Conservation (phyloP, 2,329 filamentous ascomycete species). For the Albophoma yamanashiensis region DNA sequence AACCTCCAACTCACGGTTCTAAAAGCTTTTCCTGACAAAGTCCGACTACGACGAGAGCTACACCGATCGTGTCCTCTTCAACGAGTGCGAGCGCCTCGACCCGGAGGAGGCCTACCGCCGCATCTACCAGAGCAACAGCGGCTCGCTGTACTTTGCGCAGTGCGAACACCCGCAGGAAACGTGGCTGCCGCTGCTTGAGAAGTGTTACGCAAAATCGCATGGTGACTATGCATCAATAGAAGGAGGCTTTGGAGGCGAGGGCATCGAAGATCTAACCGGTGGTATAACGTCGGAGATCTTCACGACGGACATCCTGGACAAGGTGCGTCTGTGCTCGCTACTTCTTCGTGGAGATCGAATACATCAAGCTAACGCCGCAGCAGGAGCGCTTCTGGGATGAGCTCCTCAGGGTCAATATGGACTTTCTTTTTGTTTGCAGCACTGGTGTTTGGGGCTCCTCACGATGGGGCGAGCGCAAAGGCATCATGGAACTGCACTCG, state of each 20-base stretch:
- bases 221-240: slow-evolving; percentile 68
- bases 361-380: not conserved
- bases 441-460: slow-evolving; percentile 28
- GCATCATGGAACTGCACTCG: slow-evolving; percentile 47
- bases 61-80: slow-evolving; percentile 32
- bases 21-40: slow-evolving; percentile 40
- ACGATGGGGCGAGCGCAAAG: slow-evolving; percentile 33
- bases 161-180: slow-evolving; percentile 67
- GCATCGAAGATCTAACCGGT: slow-evolving; percentile 49
- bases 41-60: slow-evolving; percentile 51
- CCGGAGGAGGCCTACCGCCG: slow-evolving; percentile 52
- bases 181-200: slow-evolving; percentile 70
- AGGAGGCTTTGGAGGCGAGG: slow-evolving; percentile 56
- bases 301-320: slow-evolving; percentile 60
- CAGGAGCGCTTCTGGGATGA: slow-evolving; percentile 60
- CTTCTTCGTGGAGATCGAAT: too few relatives aligned
- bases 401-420: slow-evolving; percentile 65
- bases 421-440: slow-evolving; percentile 59
- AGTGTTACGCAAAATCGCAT: slow-evolving; percentile 72
- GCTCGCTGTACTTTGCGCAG: slow-evolving; percentile 67
- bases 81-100: slow-evolving; percentile 35
- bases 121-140: slow-evolving; percentile 62
- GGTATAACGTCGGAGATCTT: slow-evolving; percentile 58
- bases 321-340: slow-evolving; percentile 33
- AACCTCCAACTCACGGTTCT: not conserved